Base-by-base conservation (phyloP, 257 asterid species). In the Jasminum sambac region DNA sequence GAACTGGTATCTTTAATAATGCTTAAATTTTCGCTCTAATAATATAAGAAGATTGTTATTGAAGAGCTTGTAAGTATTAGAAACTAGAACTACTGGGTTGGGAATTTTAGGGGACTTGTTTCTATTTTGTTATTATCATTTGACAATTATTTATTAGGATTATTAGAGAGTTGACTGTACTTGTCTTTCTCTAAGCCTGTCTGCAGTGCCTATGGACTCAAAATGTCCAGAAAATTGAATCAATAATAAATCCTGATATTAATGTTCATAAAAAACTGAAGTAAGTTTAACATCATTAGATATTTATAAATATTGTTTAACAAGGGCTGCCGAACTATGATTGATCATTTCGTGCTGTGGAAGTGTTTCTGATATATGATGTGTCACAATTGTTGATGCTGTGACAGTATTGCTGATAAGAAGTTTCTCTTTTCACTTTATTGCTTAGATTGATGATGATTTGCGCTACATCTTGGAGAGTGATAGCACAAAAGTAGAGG, bases 401-500 rank as follows among this genome's bases (percentile, higher is more conserved):
- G 12, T 17, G 59, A 50, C 50, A 17, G 62, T 63, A 30, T 21
- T 26, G 55, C 60, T 50, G 48, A 63, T 68, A 14, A 11, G 34
- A 62, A 62, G 64, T 68, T 63, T 44, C 44, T 63, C 24, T 13
- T 71, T 43, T 55, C 48, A 2, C 74, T 41, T 44, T 9, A 70
- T 71, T 5, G 62, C 55, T 46, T 79, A 90, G 96, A 71, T 79
- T 52, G 85, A 85, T 76, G 84, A 80, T 19, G 92, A 88, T 69
- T 58, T 92, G 77, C 83, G 78, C 67, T 17, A 78, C 39, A 81
- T 92, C 43, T 74, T 90, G 57, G 86, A 84, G 72, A 78, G 66
- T 38, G 90, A 88, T 55, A 72, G 79, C 61, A 30, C 87, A 37
- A 81, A 60, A 77, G 96, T 92, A 38, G 88, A 88, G 79, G 83